Conservation (phyloP, 1,139 yeast species). For the Diutina rugosa region DNA sequence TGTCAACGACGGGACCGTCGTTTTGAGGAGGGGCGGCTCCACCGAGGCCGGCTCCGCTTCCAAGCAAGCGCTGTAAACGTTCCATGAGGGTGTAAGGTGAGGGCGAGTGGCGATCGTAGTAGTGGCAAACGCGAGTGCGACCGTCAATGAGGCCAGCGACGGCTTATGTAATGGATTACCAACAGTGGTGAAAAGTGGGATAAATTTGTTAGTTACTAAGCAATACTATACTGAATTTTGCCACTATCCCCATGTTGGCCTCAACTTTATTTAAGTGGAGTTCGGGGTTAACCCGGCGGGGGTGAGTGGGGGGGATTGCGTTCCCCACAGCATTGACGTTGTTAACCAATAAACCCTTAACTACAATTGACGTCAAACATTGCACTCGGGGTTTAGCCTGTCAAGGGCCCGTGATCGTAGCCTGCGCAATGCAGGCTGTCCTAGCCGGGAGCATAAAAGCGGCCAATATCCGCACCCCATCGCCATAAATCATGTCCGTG, state of each 20-base stretch:
- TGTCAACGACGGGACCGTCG: slow-evolving; percentile 81
- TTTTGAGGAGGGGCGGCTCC: slow-evolving; percentile 36
- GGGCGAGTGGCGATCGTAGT: neutral
- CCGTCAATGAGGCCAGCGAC: neutral
- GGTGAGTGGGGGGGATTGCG: neutral
- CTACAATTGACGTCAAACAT: neutral
- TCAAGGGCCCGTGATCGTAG: neutral
- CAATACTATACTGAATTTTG: too few species aligned
- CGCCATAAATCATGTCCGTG: neutral
- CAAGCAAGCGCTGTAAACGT: slow-evolving; percentile 61
- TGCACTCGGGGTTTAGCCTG: neutral
- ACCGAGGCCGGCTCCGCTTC: slow-evolving; percentile 41
- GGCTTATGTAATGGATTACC: neutral
- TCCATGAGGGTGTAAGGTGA: slow-evolving; percentile 32
- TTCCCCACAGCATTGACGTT: neutral
- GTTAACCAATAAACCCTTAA: too few species aligned
- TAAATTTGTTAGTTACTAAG: too few species aligned
- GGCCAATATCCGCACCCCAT: neutral
- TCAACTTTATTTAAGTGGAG: too few species aligned
- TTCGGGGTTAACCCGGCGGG: too few species aligned
- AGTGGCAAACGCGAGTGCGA: neutral
- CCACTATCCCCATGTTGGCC: too few species aligned
- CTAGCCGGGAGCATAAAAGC: neutral
- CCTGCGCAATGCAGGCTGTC: neutral
- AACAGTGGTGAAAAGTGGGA: too few species aligned